phyloP scores from a whole-genome alignment of 805 yeast genomes.

The Candida methanosorbosa region DNA sequence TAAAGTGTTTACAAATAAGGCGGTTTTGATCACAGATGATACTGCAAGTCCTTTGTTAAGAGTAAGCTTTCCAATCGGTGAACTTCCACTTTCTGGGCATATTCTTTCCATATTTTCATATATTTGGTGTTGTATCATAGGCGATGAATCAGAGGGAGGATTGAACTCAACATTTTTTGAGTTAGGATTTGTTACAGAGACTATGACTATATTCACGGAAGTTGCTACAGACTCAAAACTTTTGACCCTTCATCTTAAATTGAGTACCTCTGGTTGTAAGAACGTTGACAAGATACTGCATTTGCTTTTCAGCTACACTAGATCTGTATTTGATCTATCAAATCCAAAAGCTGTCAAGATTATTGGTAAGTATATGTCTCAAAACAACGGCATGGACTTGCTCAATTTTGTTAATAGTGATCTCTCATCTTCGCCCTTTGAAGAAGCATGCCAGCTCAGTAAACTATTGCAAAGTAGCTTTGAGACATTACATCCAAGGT shows the following conservation, averaged over 20 bases:
- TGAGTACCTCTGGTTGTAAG: slow-evolving; percentile 38
- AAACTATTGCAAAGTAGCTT: slow-evolving; percentile 30
- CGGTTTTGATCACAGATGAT: slow-evolving; percentile 28
- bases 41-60: slow-evolving; percentile 29
- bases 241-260: slow-evolving; percentile 39
- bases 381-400: slow-evolving; percentile 37
- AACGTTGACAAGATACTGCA: slow-evolving; percentile 26
- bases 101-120: slow-evolving; percentile 21
- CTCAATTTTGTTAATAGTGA: slow-evolving; percentile 37
- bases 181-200: slow-evolving; percentile 25
- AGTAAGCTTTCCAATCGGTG: slow-evolving; percentile 28
- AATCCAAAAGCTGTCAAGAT: slow-evolving; percentile 9
- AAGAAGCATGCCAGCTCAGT: slow-evolving; percentile 37
- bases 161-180: slow-evolving; percentile 31
- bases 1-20: slow-evolving; percentile 9
- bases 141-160: slow-evolving; percentile 52
- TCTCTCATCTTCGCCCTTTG: slow-evolving; percentile 28
- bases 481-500: slow-evolving; percentile 18
- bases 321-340: slow-evolving; percentile 6
- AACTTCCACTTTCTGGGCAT: no score
- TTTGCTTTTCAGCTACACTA: slow-evolving; percentile 25
- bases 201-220: slow-evolving; percentile 28
- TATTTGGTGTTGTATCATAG: slow-evolving; percentile 50
- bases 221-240: slow-evolving; percentile 10
- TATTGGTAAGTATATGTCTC: slow-evolving; percentile 35